These are phyloP conservation scores for Magnusiomyces clavatus DNA, from an alignment of 1,139 yeast species.

Conservation along the genomic window DNA sequence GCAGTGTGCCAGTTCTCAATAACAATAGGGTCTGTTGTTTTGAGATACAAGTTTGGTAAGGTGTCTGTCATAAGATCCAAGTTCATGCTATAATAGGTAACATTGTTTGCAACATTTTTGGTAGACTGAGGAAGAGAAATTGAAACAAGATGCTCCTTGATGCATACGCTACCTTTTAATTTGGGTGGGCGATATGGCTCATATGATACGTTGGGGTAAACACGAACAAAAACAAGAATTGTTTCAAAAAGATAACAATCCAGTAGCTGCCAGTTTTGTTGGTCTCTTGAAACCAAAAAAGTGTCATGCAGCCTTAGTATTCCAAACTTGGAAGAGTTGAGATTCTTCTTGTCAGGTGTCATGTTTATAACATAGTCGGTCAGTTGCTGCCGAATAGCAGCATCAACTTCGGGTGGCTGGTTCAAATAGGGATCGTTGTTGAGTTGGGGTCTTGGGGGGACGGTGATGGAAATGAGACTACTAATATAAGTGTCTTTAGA, in stretches of 20 bases:
- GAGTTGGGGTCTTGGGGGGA: slow-evolving; percentile 9
- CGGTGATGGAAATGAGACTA: slow-evolving; percentile 11
- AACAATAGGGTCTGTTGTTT: slow-evolving; percentile 11
- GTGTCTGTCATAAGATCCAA: slow-evolving; percentile 12
- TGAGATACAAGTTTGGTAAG: slow-evolving; percentile 15
- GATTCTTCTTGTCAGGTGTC: slow-evolving; percentile 16
- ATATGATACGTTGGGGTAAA: slow-evolving; percentile 3
- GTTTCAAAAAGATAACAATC: slow-evolving; percentile 22
- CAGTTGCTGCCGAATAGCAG: slow-evolving; percentile 3
- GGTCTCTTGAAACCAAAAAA: slow-evolving; percentile 19
- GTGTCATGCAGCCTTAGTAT: slow-evolving; percentile 17
- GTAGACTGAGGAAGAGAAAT: slow-evolving; percentile 14
- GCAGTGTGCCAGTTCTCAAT: slow-evolving; percentile 15
- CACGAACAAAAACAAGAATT: slow-evolving; percentile 17
- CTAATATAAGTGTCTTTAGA: slow-evolving; percentile 12
- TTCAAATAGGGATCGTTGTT: slow-evolving; percentile 4
- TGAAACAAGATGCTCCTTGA: slow-evolving; percentile 16
- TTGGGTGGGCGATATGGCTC: slow-evolving; percentile 11
- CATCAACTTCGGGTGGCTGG: slow-evolving; percentile 3
- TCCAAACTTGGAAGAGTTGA: slow-evolving; percentile 19
- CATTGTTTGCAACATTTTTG: not conserved
- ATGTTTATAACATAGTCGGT: slow-evolving; percentile 10
- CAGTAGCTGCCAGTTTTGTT: slow-evolving; percentile 18
- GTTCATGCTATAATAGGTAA: slow-evolving; percentile 4
- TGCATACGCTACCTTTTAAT: slow-evolving; percentile 17